Base-by-base conservation (phyloP, 495 filamentous ascomycete genomes). In the Parathielavia appendiculata region DNA sequence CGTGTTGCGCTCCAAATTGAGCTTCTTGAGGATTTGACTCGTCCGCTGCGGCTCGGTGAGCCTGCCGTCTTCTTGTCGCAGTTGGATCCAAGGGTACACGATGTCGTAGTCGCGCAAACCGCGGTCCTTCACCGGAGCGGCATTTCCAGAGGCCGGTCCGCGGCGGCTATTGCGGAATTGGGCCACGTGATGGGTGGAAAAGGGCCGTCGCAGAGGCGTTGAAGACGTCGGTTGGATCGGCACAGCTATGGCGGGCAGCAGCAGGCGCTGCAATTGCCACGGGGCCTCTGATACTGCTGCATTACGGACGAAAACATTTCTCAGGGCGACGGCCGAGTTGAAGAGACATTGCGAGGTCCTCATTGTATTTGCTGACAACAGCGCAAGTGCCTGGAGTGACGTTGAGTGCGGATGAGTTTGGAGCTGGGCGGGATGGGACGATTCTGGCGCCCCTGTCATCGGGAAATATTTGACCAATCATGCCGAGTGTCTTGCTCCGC, bases 21-120 rank as follows among this genome's bases (percentile, higher is more conserved):
- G 69, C 0, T 63, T 58, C 1, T 51, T 30, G 12, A 91, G 76
- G 17, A 83, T 71, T 19, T 73, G 56, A 43, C 35, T 41, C 4
- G 79, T 73, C 39, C 59, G 65, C 9, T 70, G 61, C 5, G 81
- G 79, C 11, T 69, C 63, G 12, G 78, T 73, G 14, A 88, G 77
- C 38, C 58, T 63, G 56, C 75, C 75, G 39, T 78, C 67, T 12
- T 76, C 69, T 49, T 78, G 72, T 32, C 84, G 84, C 17, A 90
- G 45, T 54, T 79, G 76, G 13, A 90, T 71, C 51, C 71, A 75
- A 0, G 63, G 57, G 56, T 77, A 67, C 20, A 58, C 63, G 59
- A 90, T 90, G n/a, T 77, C 72, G 60, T 80, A 67, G 66, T 90
- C 79, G 48, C 69, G 58, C 30, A 60, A 35, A 4, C 5, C 2